Evolutionary conservation across 2,329 filamentous ascomycete genomes (phyloP), one percentile per base, ranked within the genome.

Genomic region (Fusarium circinatum): DNA sequence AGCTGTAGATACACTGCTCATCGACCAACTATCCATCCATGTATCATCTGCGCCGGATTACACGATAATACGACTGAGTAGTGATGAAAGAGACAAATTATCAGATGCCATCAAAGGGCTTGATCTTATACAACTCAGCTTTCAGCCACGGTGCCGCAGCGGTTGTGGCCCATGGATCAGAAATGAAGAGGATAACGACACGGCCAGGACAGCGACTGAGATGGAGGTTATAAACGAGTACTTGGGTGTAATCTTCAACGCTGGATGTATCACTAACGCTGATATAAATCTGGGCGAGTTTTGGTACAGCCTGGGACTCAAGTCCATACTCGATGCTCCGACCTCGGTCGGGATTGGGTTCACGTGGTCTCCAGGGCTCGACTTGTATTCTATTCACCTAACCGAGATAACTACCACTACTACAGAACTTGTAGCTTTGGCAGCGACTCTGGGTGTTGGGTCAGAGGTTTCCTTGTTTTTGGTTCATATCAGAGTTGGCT

Each of bases 311-410:
- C 1, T 58, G 8, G 55, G 55, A 0, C 8, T 47, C 1, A 7
- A 47, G 1, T 57, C 55, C 8, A 34, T 28, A 10, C n/a, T 47
- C 10, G 18, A 10, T 22, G 28, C 28, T 17, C 39, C 39, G 4
- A 36, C 10, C 12, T 28, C n/a, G 13, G 20, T 39, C 3, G 28
- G 55, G 1, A 58, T 48, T 5, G 30, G 18, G 1, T 48, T 58
- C 5, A 28, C 2, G 14, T 58, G 55, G 55, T 30, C 41, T 3
- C 0, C 2, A 0, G 5, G 7, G 0, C n/a, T n/a, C 17, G 1
- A 14, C 8, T 14, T 58, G 4, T 14, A 6, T 10, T 58, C 55
- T 2, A 26, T 47, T 7, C 10, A 17, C 1, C 55, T 57, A 0
- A 11, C 6, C 7, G 39, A 57, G 10, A 17, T 47, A 1, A 8